phyloP scores from a whole-genome alignment of 106 monocot genomes.

The Dendrobium chrysotoxum region DNA sequence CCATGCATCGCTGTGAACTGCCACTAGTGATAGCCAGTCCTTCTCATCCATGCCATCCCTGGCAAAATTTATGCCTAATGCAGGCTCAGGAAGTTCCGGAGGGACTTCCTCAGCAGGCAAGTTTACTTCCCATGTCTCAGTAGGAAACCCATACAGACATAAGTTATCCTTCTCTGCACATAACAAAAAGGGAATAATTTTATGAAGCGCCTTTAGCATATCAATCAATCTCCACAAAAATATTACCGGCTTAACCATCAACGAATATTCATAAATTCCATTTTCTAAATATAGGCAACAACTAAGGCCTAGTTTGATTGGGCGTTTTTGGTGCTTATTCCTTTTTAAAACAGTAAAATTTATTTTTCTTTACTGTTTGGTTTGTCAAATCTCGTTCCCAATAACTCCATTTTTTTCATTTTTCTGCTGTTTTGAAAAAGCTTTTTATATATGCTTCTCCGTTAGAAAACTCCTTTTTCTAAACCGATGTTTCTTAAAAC shows the following conservation, averaged over 20 bases:
- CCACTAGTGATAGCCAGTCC: constrained; percentile 85
- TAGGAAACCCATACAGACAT: constrained; percentile 76
- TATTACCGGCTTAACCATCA: background rate
- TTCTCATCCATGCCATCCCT: constrained; percentile 88
- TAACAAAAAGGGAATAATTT: background rate
- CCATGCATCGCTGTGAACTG: constrained; percentile 96
- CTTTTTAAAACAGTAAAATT: no score
- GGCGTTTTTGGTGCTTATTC: no score
- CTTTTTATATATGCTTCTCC: no score
- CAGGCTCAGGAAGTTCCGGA: constrained; percentile 93
- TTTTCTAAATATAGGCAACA: background rate
- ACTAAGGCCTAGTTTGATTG: no score
- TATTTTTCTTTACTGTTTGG: no score
- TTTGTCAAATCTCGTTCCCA: no score
- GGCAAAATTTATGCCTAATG: constrained; percentile 88
- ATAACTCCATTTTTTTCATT: no score
- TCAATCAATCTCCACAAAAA: background rate
- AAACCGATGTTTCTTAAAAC: no score
- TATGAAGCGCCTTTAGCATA: background rate
- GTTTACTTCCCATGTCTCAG: constrained; percentile 80
- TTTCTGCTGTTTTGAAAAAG: no score
- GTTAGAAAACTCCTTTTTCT: no score
- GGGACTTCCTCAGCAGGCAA: constrained; percentile 92
- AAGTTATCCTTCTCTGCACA: constrained; percentile 76
- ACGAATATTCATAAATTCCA: background rate